Base-by-base conservation (phyloP, 163 green algal genomes). In the Coccomyxa subellipsoidea region DNA sequence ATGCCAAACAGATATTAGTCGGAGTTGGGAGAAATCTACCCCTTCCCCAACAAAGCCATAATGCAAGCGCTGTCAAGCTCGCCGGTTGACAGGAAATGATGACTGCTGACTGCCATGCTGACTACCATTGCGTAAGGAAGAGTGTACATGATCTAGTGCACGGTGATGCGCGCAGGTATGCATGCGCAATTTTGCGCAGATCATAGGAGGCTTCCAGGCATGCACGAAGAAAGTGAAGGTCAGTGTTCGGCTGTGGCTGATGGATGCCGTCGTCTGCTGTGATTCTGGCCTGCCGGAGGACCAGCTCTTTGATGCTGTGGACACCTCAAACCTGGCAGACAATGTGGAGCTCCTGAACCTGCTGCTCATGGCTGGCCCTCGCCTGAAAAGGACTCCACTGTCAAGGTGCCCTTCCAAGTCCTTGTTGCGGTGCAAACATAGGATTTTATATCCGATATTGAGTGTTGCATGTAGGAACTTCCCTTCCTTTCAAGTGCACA, bases 321-420 rank as follows among this genome's bases (percentile, higher is more conserved):
- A 73, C 66, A 73, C 6, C 66, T 73, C 66, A 1, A 73, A 73
- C 8, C 66, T 73, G 5, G 66, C 66, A 27, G 66, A 73, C 66
- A 73, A 73, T 34, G 66, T 73, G 66, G 66, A 73, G 66, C 66
- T 73, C 66, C 66, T 73, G n/a, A 73, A 73, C n/a, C 66, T 73
- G 21, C 27, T 73, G 29, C 66, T 73, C 29, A 73, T 73, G 66
- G 66, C 66, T n/a, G 66, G 27, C 29, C 66, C 66, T 10, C 66
- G 66, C 66, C 66, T 73, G 27, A 34, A 73, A n/a, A 59, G 23
- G 47, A 59, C 47, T 8, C 47, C 47, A 12, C 47, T 27, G 0
- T 59, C 47, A 12, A 59, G 47, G 47, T 59, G 21, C 23, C 15
- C 47, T 59, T 18, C 47, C 21, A 59, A 59, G 47, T 59, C 47